Conservation (phyloP, 2,329 filamentous ascomycete species). For the Daldinia eschscholtzii region DNA sequence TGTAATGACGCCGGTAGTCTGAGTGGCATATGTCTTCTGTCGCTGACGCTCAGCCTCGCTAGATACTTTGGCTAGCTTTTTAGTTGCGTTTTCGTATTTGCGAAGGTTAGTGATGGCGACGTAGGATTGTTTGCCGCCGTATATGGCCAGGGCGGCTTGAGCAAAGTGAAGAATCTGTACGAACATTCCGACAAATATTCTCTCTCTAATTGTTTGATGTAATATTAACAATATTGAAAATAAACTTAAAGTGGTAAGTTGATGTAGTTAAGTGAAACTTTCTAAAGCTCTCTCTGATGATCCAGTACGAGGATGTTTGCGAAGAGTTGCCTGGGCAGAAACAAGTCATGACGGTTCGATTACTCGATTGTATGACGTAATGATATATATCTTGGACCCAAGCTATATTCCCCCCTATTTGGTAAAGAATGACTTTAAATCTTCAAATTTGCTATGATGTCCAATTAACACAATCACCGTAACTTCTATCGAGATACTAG, state of each 20-base stretch:
- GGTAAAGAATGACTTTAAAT: too few species aligned
- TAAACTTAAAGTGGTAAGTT: too few species aligned
- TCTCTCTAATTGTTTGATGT: too few species aligned
- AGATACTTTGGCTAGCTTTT: conserved; percentile 61
- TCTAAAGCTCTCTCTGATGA: too few species aligned
- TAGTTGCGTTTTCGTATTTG: conserved; percentile 59
- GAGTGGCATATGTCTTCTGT: conserved; percentile 59
- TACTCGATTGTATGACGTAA: conserved; percentile 3
- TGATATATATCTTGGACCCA: background rate
- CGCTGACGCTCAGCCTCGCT: conserved; percentile 58
- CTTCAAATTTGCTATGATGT: too few species aligned
- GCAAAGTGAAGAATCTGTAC: conserved; percentile 53
- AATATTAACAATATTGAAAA: background rate
- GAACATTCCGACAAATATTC: conserved; percentile 36
- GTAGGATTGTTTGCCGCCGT: conserved; percentile 58
- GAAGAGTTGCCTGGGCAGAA: background rate
- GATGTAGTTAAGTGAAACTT: background rate
- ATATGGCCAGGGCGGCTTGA: conserved; percentile 57
- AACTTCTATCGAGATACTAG: too few species aligned
- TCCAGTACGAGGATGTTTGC: background rate
- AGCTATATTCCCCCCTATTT: background rate
- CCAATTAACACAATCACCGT: too few species aligned
- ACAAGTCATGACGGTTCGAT: background rate
- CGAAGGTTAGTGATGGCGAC: conserved; percentile 59
- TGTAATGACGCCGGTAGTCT: conserved; percentile 56